These are phyloP conservation scores for Udeniomyces megalosporus DNA, from an alignment of 768 basidiomycete genomes.

Conservation along the genomic window DNA sequence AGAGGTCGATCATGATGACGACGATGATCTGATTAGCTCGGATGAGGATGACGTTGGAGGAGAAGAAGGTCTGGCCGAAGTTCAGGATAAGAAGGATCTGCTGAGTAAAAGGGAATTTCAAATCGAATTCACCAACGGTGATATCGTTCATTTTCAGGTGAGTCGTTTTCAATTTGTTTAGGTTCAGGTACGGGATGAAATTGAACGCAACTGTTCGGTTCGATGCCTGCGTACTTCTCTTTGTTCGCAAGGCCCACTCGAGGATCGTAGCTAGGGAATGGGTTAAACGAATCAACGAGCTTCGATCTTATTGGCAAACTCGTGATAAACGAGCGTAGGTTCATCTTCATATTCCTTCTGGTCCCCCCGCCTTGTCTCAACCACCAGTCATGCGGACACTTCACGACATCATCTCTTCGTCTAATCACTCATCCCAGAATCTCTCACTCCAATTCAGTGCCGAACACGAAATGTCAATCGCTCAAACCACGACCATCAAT, in stretches of 20 bases:
- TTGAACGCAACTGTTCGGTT: too few relatives aligned
- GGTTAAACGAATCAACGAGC: slow-evolving; percentile 52
- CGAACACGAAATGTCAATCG: background rate
- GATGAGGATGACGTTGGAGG: slow-evolving; percentile 28
- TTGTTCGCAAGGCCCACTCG: slow-evolving; percentile 41
- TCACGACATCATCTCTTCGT: background rate
- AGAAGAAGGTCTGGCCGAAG: slow-evolving; percentile 8
- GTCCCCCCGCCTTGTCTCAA: too few relatives aligned
- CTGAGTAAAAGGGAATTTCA: slow-evolving; percentile 60
- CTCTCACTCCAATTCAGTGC: background rate
- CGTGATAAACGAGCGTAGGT: too few relatives aligned
- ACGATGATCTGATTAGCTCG: slow-evolving; percentile 3
- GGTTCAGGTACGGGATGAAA: too few relatives aligned
- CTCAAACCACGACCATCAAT: background rate
- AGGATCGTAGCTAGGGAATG: slow-evolving; percentile 59
- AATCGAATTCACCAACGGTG: slow-evolving; percentile 50
- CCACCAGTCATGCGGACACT: too few relatives aligned
- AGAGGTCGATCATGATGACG: slow-evolving; percentile 15
- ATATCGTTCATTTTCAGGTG: slow-evolving; percentile 64
- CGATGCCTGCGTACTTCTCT: background rate
- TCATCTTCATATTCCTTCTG: too few relatives aligned
- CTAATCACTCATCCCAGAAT: background rate
- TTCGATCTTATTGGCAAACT: too few relatives aligned
- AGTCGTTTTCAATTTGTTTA: background rate
- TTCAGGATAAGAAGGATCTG: slow-evolving; percentile 35